phyloP scores from a whole-genome alignment of 306 rosid species.

The Pyrus pyrifolia region DNA sequence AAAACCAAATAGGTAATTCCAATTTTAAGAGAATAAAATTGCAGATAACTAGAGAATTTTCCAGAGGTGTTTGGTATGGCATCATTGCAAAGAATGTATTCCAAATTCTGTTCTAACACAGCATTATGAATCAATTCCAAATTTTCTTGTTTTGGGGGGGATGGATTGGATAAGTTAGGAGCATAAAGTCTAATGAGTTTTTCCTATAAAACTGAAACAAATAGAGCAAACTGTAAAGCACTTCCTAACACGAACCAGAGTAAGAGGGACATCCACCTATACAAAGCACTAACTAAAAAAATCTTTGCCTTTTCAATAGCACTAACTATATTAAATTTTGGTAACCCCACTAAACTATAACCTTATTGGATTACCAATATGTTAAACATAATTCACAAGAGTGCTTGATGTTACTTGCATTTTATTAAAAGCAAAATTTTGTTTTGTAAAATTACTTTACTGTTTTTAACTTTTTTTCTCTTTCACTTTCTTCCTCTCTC shows the following conservation, averaged over 20 bases:
- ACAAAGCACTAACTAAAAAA: not conserved
- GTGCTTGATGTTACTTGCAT: not conserved
- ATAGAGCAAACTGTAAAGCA: not conserved
- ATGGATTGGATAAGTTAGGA: not conserved
- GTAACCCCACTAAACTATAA: not conserved
- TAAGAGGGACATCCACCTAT: not conserved
- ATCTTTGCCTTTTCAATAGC: not conserved
- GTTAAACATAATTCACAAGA: not conserved
- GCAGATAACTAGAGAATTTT: constrained; percentile 12
- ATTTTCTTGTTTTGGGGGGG: not conserved
- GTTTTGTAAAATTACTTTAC: no score
- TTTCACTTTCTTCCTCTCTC: no score
- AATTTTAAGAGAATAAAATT: not conserved
- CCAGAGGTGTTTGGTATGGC: not conserved
- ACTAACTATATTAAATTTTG: not conserved
- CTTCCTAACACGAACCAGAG: not conserved
- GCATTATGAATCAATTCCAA: constrained; percentile 7
- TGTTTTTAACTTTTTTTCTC: no score
- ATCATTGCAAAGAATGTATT: constrained; percentile 4
- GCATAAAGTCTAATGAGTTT: not conserved
- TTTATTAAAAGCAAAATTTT: no score
- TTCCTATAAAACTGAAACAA: not conserved
- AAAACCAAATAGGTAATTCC: not conserved
- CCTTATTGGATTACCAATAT: not conserved
- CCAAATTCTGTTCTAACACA: not conserved